Evolutionary conservation across 345 rosid genomes (phyloP), one percentile per base, ranked within the genome.

Genomic region (Salix caprea): DNA sequence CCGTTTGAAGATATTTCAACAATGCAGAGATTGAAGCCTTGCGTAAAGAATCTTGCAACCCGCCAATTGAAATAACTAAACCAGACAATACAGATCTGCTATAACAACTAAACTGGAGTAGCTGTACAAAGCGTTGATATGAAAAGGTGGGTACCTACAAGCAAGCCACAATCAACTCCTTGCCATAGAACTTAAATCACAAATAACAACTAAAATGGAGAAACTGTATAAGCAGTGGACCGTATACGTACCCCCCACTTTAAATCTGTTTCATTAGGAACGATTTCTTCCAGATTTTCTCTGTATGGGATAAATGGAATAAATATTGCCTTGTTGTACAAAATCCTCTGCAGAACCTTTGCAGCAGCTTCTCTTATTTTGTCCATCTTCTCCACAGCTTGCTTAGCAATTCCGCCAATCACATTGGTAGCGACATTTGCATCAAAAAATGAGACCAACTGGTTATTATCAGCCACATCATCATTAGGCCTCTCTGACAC

Each of bases 381-480:
- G 81, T 96, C 99, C 92, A 96, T 88, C 81, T 96, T 96, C 87
- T 93, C 99, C 26, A 91, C 90, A 65, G 97, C 94, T 85, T 93
- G 98, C 92, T 93, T 96, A 70, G 84, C 69, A 61, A 93, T 87
- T 54, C 89, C 90, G 60, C 90, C 86, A 74, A 92, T 81, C 68
- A 96, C 67, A 68, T 62, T 78, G 46, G 88, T 88, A 24, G 94
- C 97, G 61, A 91, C 89, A 75, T 88, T 77, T 77, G 79, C 77
- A 79, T 91, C 96, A 77, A 91, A 96, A 76, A 85, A 77, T 46
- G 80, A 74, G 46, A 74, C 50, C 3, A 39, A 48, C 67, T 83
- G 76, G 18, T 73, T 74, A 70, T 71, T 80, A 65, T 84, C 82
- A 74, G 72, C 52, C 76, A 11, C 19, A 39, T 75, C 79, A 39